Percentiles rank a stretch among this genome's conserved stretches.
Evolutionary conservation across 306 rosid species (phyloP).

Genomic region (Dalbergia oliveri): DNA sequence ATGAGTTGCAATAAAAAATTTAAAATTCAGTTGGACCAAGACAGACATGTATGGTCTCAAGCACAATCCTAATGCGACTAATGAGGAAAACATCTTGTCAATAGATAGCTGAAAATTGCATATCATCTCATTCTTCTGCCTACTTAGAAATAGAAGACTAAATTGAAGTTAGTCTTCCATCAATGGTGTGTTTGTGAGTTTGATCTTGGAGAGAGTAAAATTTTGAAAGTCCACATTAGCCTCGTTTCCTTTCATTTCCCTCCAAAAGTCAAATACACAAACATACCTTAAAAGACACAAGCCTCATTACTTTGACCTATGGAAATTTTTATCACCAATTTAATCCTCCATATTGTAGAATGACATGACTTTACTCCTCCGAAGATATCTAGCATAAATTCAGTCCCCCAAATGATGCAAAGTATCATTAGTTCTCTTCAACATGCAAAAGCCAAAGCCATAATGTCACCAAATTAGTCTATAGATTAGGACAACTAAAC

Average conservation of each 20-base stretch:
- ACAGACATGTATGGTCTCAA: background rate
- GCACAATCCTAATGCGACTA: slow-evolving; percentile 1
- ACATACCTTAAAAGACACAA: too few species aligned
- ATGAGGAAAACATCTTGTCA: background rate
- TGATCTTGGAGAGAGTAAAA: too few species aligned
- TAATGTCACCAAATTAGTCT: background rate
- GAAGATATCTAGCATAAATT: background rate
- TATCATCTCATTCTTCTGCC: background rate
- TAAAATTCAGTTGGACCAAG: slow-evolving; percentile 6
- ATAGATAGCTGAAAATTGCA: background rate
- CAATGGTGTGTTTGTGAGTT: too few species aligned
- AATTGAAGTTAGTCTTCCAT: background rate
- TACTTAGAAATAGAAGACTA: background rate
- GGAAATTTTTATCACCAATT: too few species aligned
- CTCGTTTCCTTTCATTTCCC: too few species aligned
- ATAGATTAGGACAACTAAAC: background rate
- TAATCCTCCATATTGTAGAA: too few species aligned
- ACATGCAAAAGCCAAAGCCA: background rate
- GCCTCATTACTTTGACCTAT: too few species aligned
- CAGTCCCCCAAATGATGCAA: too few species aligned
- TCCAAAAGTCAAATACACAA: too few species aligned
- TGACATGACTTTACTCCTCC: too few species aligned
- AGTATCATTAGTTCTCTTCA: background rate
- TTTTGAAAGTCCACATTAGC: too few species aligned
- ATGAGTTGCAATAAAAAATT: background rate